phyloP scores from a whole-genome alignment of 2,329 filamentous ascomycete species.

The Claviceps arundinis region DNA sequence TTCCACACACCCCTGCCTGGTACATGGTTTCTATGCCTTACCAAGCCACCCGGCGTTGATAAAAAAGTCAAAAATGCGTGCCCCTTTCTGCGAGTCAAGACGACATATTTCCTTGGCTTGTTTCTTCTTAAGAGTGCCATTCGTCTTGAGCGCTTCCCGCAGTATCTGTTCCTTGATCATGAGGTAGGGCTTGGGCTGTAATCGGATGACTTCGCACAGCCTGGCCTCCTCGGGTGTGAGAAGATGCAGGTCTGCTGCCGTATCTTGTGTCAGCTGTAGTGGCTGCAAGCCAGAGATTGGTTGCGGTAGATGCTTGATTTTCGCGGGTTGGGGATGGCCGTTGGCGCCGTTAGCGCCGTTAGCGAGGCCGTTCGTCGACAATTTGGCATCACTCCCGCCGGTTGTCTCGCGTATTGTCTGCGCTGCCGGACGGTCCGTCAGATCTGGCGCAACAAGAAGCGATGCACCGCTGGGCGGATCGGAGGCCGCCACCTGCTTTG shows the following conservation, averaged over 20 bases:
- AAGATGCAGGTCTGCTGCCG: constrained; percentile 70
- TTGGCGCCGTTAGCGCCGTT: constrained; percentile 36
- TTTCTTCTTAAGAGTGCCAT: constrained; percentile 86
- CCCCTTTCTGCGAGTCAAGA: constrained; percentile 74
- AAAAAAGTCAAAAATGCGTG: constrained; percentile 87
- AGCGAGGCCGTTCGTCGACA: constrained; percentile 38
- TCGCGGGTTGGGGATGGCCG: constrained; percentile 19
- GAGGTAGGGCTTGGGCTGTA: constrained; percentile 89
- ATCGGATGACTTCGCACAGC: constrained; percentile 67
- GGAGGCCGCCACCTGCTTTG: constrained; percentile 49
- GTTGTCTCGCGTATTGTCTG: constrained; percentile 24
- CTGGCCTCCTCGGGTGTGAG: constrained; percentile 74
- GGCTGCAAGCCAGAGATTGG: constrained; percentile 49
- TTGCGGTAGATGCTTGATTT: constrained; percentile 39
- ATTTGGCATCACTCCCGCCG: constrained; percentile 35
- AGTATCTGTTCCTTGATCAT: constrained; percentile 90
- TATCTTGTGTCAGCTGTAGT: constrained; percentile 59
- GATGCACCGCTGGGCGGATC: constrained; percentile 66
- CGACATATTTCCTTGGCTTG: constrained; percentile 74
- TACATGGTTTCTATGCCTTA: constrained; percentile 47
- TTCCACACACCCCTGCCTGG: neutral
- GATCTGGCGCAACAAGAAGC: constrained; percentile 63
- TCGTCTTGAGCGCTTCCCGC: constrained; percentile 78
- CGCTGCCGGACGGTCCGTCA: constrained; percentile 46
- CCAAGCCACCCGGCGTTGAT: constrained; percentile 85